Evolutionary conservation across 1,139 yeast species (phyloP).

Genomic region (Pichia cactophila): DNA sequence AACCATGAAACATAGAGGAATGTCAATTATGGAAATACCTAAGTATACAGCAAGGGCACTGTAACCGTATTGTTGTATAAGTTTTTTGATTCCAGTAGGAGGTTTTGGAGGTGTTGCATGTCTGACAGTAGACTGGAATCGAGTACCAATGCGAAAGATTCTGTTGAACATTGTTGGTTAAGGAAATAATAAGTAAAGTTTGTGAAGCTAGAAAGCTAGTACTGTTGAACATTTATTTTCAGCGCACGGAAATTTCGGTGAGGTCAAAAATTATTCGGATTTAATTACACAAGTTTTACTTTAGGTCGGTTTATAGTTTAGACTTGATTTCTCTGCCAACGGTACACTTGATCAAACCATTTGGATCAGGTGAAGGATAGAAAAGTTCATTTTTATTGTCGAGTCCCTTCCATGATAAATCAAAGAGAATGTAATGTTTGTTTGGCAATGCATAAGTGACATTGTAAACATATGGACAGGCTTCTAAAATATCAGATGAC

Average conservation of each 20-base stretch:
- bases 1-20: slow-evolving; percentile 72
- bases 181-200: background rate
- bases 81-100: slow-evolving; percentile 51
- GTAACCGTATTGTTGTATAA: slow-evolving; percentile 83
- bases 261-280: too few species aligned
- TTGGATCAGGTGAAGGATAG: slow-evolving; percentile 89
- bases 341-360: slow-evolving; percentile 80
- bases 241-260: background rate
- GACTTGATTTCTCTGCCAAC: slow-evolving; percentile 60
- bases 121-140: slow-evolving; percentile 6
- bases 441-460: slow-evolving; percentile 79
- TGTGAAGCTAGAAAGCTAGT: too few species aligned
- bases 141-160: background rate
- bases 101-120: slow-evolving; percentile 25
- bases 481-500: slow-evolving; percentile 61
- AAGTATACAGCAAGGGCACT: slow-evolving; percentile 84
- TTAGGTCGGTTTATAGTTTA: slow-evolving; percentile 30
- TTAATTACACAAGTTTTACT: background rate
- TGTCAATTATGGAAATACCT: slow-evolving; percentile 60
- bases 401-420: slow-evolving; percentile 79
- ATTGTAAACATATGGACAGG: slow-evolving; percentile 47
- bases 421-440: slow-evolving; percentile 79
- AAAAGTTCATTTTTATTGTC: slow-evolving; percentile 73
- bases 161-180: background rate
- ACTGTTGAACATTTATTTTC: background rate